Base-by-base conservation (phyloP, 305 asterid genomes). In the Fraxinus baroniana region DNA sequence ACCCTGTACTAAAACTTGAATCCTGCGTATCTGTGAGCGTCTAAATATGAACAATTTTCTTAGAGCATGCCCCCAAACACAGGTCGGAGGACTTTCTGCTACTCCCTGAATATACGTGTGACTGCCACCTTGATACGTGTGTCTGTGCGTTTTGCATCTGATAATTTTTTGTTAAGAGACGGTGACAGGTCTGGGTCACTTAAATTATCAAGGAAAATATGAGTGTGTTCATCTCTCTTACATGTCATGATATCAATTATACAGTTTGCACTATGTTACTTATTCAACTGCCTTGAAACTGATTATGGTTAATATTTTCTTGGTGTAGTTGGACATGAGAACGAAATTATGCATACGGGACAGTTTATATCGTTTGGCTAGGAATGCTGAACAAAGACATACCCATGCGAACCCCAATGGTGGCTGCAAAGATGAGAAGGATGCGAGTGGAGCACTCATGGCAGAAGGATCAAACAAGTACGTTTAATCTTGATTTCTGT, bases 291-390 rank as follows among this genome's bases (percentile, higher is more conserved):
- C 46, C 9, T 64, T 80, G 84, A 86, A 82, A 75, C 77, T 86
- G 74, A 87, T 24, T 74, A 68, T 77, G 77, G 71, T 78, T 77
- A 52, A 74, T 74, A 49, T 84, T 46, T 64, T 79, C 49, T 86
- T 89, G 79, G 83, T 85, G 81, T 87, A 95, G 99, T 84, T 95
- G 97, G 99, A 95, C 87, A 37, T 84, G 80, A 86, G 87, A 86
- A 94, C 97, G 9, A 95, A 91, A 89, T 87, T 95, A 52, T 90
- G 98, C 89, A 92, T 95, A 87, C 88, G 98, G 89, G 99, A 95
- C 86, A 90, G 98, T 89, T 85, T 95, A 80, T 95, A 93, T 88
- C 97, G 98, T 83, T 90, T 94, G 85, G 99, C 99, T 49, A 89
- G 85, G 81, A 93, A 98, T 89, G 98, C 98, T 85, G 99, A 91